Evolutionary conservation across 768 basidiomycete genomes (phyloP).

Genomic region (Termitomyces sp.): DNA sequence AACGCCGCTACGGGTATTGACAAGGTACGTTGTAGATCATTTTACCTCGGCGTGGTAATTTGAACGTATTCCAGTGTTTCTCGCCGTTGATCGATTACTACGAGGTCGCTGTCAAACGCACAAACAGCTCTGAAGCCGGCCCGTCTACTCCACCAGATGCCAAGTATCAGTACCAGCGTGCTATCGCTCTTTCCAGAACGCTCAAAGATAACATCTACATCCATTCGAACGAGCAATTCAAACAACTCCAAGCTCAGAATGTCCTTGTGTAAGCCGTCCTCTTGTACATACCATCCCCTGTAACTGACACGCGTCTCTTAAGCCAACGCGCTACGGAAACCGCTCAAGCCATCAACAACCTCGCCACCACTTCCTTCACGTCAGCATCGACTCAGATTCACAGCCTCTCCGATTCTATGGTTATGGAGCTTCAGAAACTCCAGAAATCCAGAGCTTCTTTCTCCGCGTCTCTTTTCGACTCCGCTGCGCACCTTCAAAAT

Average conservation of each 20-base stretch:
- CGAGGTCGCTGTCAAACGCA: conserved; percentile 50
- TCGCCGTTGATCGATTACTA: conserved; percentile 76
- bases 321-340: conserved; percentile 73
- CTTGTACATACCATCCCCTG: not conserved
- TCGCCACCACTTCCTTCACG: conserved; percentile 56
- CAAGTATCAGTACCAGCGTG: conserved; percentile 80
- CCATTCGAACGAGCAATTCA: conserved; percentile 71
- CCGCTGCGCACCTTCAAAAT: conserved; percentile 36
- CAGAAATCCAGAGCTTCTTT: conserved; percentile 56
- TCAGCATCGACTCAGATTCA: conserved; percentile 58
- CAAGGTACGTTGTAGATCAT: conserved; percentile 47
- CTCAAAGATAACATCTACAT: conserved; percentile 61
- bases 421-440: conserved; percentile 64
- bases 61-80: conserved; percentile 47
- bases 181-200: conserved; percentile 59
- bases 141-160: conserved; percentile 47
- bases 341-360: conserved; percentile 58
- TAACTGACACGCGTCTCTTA: not conserved
- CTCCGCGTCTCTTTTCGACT: conserved; percentile 42
- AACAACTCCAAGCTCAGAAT: conserved; percentile 66
- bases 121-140: conserved; percentile 48
- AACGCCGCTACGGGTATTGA: conserved; percentile 68
- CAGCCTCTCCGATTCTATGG: conserved; percentile 62
- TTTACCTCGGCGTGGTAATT: conserved; percentile 8
- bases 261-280: conserved; percentile 52